phyloP scores from a whole-genome alignment of 768 basidiomycete genomes.

The Royoungia palumana region DNA sequence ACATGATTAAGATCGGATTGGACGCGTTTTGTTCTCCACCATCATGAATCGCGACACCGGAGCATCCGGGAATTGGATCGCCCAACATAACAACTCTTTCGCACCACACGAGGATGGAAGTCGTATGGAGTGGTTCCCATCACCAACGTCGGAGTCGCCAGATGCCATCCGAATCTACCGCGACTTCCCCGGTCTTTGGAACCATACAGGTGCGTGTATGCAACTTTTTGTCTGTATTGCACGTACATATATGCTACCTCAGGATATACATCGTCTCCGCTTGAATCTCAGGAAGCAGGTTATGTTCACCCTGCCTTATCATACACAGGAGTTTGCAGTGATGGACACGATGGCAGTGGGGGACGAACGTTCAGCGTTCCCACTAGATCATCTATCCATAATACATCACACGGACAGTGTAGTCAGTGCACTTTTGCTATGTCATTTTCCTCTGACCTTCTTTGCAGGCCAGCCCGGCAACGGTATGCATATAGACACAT shows the following conservation, averaged over 20 bases:
- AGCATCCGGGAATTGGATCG: neutral
- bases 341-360: neutral
- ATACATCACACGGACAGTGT: neutral
- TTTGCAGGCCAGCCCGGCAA: slow-evolving; percentile 4
- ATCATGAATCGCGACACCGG: slow-evolving; percentile 16
- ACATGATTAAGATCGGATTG: no score
- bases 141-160: slow-evolving; percentile 8
- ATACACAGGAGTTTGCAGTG: neutral
- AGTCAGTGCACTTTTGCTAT: slow-evolving; percentile 1
- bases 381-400: neutral
- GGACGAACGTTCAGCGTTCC: neutral
- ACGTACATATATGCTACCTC: slow-evolving; percentile 24
- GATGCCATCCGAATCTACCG: slow-evolving; percentile 4
- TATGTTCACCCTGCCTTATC: slow-evolving; percentile 4
- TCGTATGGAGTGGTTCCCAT: neutral
- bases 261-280: slow-evolving; percentile 36
- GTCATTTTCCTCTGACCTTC: neutral
- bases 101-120: neutral
- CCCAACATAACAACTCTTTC: neutral
- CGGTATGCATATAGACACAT: neutral
- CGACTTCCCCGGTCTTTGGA: slow-evolving; percentile 7
- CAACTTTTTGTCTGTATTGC: neutral
- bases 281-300: slow-evolving; percentile 20
- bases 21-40: slow-evolving; percentile 8
- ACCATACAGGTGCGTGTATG: slow-evolving; percentile 28